A percentile compares a stretch with the other conserved stretches of the same genome.
Evolutionary conservation across 805 yeast species (phyloP).

Genomic region (Yarrowia osloensis): DNA sequence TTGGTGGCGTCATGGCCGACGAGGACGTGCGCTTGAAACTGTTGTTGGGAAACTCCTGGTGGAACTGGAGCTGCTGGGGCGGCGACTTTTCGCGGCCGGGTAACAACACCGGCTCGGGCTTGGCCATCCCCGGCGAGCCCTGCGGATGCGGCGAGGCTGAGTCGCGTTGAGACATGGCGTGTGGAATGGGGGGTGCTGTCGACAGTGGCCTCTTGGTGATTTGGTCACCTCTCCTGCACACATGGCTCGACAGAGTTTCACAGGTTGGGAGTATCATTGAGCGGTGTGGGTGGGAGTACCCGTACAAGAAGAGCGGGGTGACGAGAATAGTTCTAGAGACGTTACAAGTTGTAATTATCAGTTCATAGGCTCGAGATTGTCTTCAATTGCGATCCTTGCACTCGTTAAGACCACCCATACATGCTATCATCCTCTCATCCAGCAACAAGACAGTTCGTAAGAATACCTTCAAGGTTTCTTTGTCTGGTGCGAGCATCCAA

Average conservation of each 20-base stretch:
- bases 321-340: no score
- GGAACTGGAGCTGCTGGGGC: constrained; percentile 21
- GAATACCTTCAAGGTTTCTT: no score
- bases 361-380: no score
- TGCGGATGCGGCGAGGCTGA: constrained; percentile 23
- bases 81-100: constrained; percentile 27
- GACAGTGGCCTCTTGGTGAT: no score
- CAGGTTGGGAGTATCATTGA: constrained; percentile 10
- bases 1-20: constrained; percentile 23
- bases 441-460: no score
- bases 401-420: no score
- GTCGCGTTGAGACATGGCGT: constrained; percentile 27
- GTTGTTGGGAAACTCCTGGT: constrained; percentile 29
- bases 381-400: no score
- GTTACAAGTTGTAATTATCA: no score
- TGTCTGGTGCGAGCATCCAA: no score
- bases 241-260: background rate
- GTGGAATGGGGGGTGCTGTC: background rate
- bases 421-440: no score
- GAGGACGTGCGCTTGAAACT: constrained; percentile 10
- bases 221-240: background rate
- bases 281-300: no score
- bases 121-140: constrained; percentile 16
- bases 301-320: no score
- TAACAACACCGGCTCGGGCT: constrained; percentile 15